phyloP scores from a whole-genome alignment of 2,329 filamentous ascomycete species.

The Pestalotiopsis sp. region DNA sequence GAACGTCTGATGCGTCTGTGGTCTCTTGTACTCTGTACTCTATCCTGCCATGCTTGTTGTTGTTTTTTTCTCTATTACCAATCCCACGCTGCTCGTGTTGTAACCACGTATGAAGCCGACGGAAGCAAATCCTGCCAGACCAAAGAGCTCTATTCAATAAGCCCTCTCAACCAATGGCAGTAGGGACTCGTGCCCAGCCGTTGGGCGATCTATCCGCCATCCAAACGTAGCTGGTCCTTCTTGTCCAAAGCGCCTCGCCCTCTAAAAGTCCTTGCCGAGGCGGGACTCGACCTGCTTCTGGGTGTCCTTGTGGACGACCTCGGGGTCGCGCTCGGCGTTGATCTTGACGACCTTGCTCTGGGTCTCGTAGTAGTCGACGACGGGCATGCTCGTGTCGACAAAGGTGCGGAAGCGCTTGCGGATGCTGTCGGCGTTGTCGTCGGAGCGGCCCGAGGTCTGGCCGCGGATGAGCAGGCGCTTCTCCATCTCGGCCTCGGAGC shows the following conservation, averaged over 20 bases:
- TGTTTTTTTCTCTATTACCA: constrained; percentile 5
- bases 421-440: constrained; percentile 95
- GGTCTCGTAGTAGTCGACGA: constrained; percentile 81
- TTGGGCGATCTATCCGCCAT: no score
- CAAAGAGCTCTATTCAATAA: no score
- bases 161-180: no score
- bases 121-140: no score
- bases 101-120: no score
- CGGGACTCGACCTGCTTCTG: constrained; percentile 50
- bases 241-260: neutral
- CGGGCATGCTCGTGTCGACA: constrained; percentile 95
- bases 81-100: neutral
- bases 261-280: constrained; percentile 41
- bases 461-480: constrained; percentile 81
- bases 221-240: no score
- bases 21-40: neutral
- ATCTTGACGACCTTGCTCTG: constrained; percentile 81
- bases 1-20: neutral
- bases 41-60: neutral
- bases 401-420: constrained; percentile 96
- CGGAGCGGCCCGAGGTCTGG: constrained; percentile 86
- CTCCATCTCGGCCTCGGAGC: constrained; percentile 88
- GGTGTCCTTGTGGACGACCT: constrained; percentile 61
- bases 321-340: constrained; percentile 68
- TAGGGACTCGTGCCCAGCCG: no score